Conservation (phyloP, 106 monocot genomes). For the Acorus calamus region DNA sequence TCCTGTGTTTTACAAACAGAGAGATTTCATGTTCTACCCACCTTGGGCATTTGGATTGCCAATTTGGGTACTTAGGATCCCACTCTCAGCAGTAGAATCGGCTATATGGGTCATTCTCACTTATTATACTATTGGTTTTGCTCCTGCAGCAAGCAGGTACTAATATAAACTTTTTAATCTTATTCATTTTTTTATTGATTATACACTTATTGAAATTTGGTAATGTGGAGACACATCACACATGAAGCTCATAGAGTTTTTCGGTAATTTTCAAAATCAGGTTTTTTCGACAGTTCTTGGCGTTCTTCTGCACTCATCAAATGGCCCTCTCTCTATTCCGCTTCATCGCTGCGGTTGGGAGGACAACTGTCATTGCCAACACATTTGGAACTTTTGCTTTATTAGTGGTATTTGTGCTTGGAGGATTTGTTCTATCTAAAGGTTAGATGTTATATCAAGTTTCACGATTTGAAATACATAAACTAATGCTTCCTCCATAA, state of each 20-base stretch:
- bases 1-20: slow-evolving; percentile 69
- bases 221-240: no score
- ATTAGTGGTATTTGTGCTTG: slow-evolving; percentile 53
- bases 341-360: slow-evolving; percentile 50
- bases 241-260: no score
- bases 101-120: slow-evolving; percentile 52
- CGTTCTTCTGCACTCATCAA: slow-evolving; percentile 35
- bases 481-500: background rate
- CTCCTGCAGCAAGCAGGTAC: slow-evolving; percentile 51
- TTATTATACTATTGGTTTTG: slow-evolving; percentile 62
- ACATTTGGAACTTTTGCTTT: slow-evolving; percentile 48
- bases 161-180: no score
- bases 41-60: slow-evolving; percentile 63
- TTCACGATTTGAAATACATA: no score
- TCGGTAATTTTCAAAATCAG: slow-evolving; percentile 21
- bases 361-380: slow-evolving; percentile 56
- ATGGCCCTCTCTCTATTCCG: slow-evolving; percentile 58
- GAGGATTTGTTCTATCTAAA: slow-evolving; percentile 79
- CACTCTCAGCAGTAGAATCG: slow-evolving; percentile 46
- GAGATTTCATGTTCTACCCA: slow-evolving; percentile 66
- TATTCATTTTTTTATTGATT: no score
- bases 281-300: slow-evolving; percentile 67
- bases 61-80: slow-evolving; percentile 38
- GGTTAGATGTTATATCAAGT: slow-evolving; percentile 14
- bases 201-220: no score